Base-by-base conservation (phyloP, 768 basidiomycete genomes). In the Psilocybe cyanescens region DNA sequence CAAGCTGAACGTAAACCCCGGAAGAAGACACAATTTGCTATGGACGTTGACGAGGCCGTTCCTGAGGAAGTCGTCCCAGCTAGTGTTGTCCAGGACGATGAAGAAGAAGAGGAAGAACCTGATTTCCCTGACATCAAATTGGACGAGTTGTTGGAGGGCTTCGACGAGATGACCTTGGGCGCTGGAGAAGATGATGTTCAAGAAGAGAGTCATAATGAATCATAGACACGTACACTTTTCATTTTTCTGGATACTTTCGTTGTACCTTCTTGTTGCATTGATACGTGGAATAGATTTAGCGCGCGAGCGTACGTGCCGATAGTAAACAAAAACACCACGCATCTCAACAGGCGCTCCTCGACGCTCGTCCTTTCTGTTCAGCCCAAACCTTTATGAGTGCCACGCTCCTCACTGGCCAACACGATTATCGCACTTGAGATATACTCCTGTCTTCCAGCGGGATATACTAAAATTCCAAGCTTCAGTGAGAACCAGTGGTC, bases 51-150 rank as follows among this genome's bases (percentile, higher is more conserved):
- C 69, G 77, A 79, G 33, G 70, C 70, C 2, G 70, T 72, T 44
- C 71, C 67, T 16, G 72, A 68, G 8, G 73, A 71, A 50, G 60
- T 63, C 14, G 65, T 39, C 58, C 67, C 59, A 66, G 57, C 67
- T 16, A 69, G 54, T 12, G 68, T 64, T 3, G 73, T 31, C 19
- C 56, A 47, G 3, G 82, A 77, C 2, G 81, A 78, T 3, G 85
- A 74, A 9, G 89, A 85, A 58, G 89, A 83, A 12, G 90, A 86
- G 61, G 88, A 85, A 4, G 95, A 95, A 71, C 71, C 80, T 1
- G 95, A 96, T 74, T 97, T 97, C 87, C 95, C 95, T 0, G 91
- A 94, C 45, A 81, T 98, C 46, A 80, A 83, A 60, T 72, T 97
- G 69, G 87, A 95, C 66, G 95, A 98, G 75, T 74, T 98, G 63